phyloP scores from a whole-genome alignment of 805 yeast species.

The Kluyveromyces aestuarii region DNA sequence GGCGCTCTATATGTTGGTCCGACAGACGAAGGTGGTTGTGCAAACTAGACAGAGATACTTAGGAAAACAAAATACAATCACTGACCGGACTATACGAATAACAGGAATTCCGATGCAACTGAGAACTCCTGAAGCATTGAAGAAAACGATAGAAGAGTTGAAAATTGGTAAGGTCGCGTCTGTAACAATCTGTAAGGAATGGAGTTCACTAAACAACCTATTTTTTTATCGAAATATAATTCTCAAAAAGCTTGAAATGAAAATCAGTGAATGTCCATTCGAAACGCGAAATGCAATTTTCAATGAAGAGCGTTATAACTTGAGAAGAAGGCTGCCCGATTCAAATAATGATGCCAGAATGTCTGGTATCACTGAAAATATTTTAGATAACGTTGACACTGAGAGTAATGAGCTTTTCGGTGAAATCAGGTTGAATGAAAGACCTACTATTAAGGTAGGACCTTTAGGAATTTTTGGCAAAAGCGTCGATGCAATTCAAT shows the following conservation, averaged over 20 bases:
- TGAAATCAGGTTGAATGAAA: slow-evolving; percentile 26
- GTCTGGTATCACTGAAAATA: background rate
- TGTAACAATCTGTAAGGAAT: slow-evolving; percentile 76
- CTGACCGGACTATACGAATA: slow-evolving; percentile 82
- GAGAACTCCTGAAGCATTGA: slow-evolving; percentile 61
- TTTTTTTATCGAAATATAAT: slow-evolving; percentile 49
- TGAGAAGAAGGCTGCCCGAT: slow-evolving; percentile 8
- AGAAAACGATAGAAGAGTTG: slow-evolving; percentile 64
- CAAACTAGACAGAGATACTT: slow-evolving; percentile 68
- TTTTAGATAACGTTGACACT: slow-evolving; percentile 3
- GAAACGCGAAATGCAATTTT: slow-evolving; percentile 15
- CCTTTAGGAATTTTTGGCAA: slow-evolving; percentile 56
- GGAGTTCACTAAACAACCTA: slow-evolving; percentile 64
- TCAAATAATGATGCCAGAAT: background rate
- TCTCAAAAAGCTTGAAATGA: slow-evolving; percentile 50
- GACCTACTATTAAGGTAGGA: slow-evolving; percentile 61
- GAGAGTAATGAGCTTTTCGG: slow-evolving; percentile 19
- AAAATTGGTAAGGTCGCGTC: slow-evolving; percentile 74
- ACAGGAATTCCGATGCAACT: slow-evolving; percentile 84
- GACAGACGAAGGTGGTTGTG: slow-evolving; percentile 67
- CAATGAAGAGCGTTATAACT: slow-evolving; percentile 17
- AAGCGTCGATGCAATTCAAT: slow-evolving; percentile 72
- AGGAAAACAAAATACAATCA: slow-evolving; percentile 79
- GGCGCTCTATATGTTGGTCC: slow-evolving; percentile 49
- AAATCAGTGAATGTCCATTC: slow-evolving; percentile 28